Evolutionary conservation across 2,329 filamentous ascomycete species (phyloP), one percentile per base, ranked within the genome.

Genomic region (Tolypocladium endophyticum): DNA sequence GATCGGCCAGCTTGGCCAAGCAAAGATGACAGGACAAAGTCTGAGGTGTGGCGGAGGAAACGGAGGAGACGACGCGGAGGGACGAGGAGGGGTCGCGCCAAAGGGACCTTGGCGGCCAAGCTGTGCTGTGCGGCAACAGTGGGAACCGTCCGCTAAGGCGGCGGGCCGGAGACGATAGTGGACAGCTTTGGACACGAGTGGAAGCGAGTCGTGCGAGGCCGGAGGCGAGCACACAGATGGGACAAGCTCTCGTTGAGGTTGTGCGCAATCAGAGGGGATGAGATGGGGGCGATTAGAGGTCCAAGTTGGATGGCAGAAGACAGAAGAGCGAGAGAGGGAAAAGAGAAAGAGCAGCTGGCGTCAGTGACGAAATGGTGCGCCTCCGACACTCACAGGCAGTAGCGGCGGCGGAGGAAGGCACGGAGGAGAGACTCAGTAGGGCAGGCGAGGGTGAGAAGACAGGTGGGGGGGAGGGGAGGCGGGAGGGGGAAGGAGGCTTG

Each of bases 31-130:
- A 47, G 23, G 55, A 20, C 28, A 28, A 28, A 36, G 30, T 43
- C 14, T n/a, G 35, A 35, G 12, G 8, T n/a, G 23, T n/a, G 38
- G 53, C 39, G 47, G 58, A 59, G 52, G 47, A 52, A 3, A 33
- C 50, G 39, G 58, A 59, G 52, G 47, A 50, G 18, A n/a, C 50
- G 39, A 38, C 30, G 4, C 39, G 55, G 53, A 52, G 18, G 52
- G 58, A 43, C 14, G 36, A 55, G 28, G 53, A 61, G 53, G 57
- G 59, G 54, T 56, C 54, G 45, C 56, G 53, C 57, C 50, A 53
- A 30, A n/a, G n/a, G 28, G 50, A 30, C 50, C 28, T 30, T 52
- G 47, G 47, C 16, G 47, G 28, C 47, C 47, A 12, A 35, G 50
- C 18, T 30, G 28, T 12, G 28, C 50, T 33, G 7, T 53, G 50